These are phyloP conservation scores for Trametes sanguinea DNA, from an alignment of 768 basidiomycete genomes.

Conservation along the genomic window DNA sequence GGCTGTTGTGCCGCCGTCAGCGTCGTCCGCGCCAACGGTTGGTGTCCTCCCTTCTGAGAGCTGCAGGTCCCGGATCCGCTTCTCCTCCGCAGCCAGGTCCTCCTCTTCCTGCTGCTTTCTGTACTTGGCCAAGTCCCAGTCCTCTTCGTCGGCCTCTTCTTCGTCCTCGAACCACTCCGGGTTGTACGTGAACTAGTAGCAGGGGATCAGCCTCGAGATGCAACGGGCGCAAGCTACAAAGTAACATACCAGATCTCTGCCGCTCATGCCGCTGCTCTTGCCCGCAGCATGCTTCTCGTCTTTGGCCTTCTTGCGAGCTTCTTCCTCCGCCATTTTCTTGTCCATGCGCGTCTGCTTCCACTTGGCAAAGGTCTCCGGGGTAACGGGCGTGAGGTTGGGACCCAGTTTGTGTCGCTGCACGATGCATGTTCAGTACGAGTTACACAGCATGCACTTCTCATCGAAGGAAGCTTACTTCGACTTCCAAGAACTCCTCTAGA, in stretches of 20 bases:
- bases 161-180: constrained; percentile 91
- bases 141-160: constrained; percentile 50
- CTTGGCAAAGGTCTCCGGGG: constrained; percentile 82
- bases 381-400: constrained; percentile 88
- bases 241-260: constrained; percentile 80
- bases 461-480: constrained; percentile 67
- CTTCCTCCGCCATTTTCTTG: constrained; percentile 91
- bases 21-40: constrained; percentile 35
- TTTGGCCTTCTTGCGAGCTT: constrained; percentile 81
- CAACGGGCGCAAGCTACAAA: neutral
- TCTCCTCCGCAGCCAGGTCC: constrained; percentile 54
- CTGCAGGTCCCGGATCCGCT: constrained; percentile 48
- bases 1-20: constrained; percentile 23
- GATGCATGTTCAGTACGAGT: too few species aligned
- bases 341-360: constrained; percentile 97
- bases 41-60: constrained; percentile 35
- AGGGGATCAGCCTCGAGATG: constrained; percentile 1
- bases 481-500: constrained; percentile 95
- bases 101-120: constrained; percentile 63
- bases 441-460: neutral
- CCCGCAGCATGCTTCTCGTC: constrained; percentile 80
- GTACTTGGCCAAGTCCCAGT: constrained; percentile 57
- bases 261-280: constrained; percentile 92
- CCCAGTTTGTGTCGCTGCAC: constrained; percentile 91
- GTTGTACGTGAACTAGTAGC: constrained; percentile 87